Conservation (phyloP, 2,329 filamentous ascomycete genomes). For the Decorospora gaudefroyi region DNA sequence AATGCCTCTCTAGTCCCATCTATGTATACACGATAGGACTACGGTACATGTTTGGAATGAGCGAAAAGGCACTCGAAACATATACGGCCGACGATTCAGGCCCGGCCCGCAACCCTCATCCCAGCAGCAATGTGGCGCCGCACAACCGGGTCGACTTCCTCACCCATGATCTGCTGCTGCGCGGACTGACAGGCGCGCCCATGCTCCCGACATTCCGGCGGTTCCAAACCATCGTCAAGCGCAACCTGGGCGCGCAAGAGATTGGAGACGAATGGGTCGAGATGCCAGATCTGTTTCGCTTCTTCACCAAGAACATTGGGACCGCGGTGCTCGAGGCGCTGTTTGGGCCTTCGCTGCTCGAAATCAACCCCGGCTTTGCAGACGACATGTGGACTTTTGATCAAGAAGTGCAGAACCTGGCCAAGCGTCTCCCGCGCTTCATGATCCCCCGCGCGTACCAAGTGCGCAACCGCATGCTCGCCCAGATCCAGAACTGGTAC, state of each 20-base stretch:
- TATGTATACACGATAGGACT: slow-evolving; percentile 1
- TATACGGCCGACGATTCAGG: slow-evolving; percentile 1
- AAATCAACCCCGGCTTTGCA: not conserved
- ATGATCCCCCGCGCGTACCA: not conserved
- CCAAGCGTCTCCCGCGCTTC: not conserved
- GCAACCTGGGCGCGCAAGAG: not conserved
- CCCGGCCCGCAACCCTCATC: not conserved
- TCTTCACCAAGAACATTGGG: not conserved
- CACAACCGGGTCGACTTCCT: slow-evolving; percentile 1
- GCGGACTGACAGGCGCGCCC: not conserved
- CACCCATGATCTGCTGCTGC: not conserved
- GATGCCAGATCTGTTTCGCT: not conserved
- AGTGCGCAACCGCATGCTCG: not conserved
- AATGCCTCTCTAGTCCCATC: not conserved
- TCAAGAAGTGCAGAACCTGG: not conserved
- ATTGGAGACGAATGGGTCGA: not conserved
- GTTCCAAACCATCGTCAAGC: not conserved
- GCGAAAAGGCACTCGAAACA: not conserved
- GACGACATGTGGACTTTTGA: not conserved
- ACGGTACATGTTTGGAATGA: not conserved
- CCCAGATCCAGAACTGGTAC: not conserved
- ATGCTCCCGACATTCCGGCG: not conserved
- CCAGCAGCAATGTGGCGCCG: not conserved
- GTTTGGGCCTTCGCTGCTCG: not conserved
- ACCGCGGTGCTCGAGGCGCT: not conserved